Base-by-base conservation (phyloP, 176 grass and related monocot genomes). In the Phoenix dactylifera region DNA sequence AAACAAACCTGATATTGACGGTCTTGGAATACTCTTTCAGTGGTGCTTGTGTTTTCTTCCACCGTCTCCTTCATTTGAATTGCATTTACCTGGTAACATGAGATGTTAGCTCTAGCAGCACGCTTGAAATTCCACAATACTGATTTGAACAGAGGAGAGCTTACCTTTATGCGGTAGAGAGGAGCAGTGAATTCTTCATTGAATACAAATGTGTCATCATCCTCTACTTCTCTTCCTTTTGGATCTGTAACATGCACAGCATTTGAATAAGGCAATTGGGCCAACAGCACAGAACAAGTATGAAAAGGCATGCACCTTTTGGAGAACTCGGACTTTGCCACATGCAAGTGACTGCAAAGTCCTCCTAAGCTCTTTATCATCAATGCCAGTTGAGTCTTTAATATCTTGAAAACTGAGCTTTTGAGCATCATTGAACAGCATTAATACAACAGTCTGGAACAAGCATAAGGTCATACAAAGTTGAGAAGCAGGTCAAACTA, bases 1-100 rank as follows among this genome's bases (percentile, higher is more conserved):
- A 75, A 54, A 74, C 49, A 81, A 49, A 83, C 94, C 94, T 98
- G 94, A 75, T 98, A 98, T 57, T 98, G 94, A 63, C 94, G 79
- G 63, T 98, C 94, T 71, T 92, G 87, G 52, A 98, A 98, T 35
- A 98, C 94, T 86, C 88, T 82, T 76, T 98, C 88, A 4, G 94
- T 98, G 50, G 94, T 98, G 67, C 85, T 98, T 7, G 88, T 98
- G 73, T 98, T 98, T 79, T 98, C 94, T 91, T 92, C 94, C 53
- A 98, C 88, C 7, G 94, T 98, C 68, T 98, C 94, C 58, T 98
- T 98, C 88, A 98, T 98, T 63, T 98, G 94, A 79, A 98, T 98
- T 58, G 94, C 94, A 83, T 98, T 98, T 52, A 98, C 94, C 94
- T 98, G 66, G 17, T 82, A 79, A 24, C 24, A 59, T 26, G 67